phyloP scores from a whole-genome alignment of 1,139 yeast genomes.

The Sugiyamaella pinicola region DNA sequence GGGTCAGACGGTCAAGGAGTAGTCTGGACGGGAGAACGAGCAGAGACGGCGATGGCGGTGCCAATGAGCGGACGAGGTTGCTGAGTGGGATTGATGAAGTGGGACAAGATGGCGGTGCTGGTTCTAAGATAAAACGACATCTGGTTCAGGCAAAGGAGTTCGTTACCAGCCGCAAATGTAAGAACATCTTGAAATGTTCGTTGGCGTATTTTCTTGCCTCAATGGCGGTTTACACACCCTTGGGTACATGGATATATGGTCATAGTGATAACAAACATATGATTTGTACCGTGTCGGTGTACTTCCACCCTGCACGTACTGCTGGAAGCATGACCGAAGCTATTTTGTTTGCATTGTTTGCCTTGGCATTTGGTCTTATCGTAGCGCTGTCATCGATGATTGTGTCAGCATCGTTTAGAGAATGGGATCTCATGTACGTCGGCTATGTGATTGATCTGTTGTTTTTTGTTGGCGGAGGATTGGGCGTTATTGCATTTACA shows the following conservation, averaged over 20 bases:
- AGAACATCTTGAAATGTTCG: constrained; percentile 59
- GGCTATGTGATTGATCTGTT: constrained; percentile 62
- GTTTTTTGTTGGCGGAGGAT: constrained; percentile 53
- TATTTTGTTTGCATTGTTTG: constrained; percentile 57
- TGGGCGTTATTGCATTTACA: constrained; percentile 68
- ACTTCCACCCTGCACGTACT: constrained; percentile 80
- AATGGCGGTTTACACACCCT: constrained; percentile 67
- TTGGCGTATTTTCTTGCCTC: constrained; percentile 74
- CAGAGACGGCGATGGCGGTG: no score
- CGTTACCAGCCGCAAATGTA: constrained; percentile 20
- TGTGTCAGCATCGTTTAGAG: constrained; percentile 52
- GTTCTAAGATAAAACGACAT: neutral
- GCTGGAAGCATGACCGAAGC: constrained; percentile 83
- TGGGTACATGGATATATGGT: constrained; percentile 61
- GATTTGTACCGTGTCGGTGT: constrained; percentile 80
- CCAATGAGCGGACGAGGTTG: constrained; percentile 1
- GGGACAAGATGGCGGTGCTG: neutral
- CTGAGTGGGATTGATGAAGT: constrained; percentile 5
- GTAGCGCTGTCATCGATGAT: constrained; percentile 59
- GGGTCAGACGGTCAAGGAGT: constrained; percentile 2
- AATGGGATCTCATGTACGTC: constrained; percentile 51
- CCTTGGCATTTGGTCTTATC: constrained; percentile 59
- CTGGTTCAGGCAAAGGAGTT: constrained; percentile 4
- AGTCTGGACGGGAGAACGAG: constrained; percentile 1
- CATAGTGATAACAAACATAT: constrained; percentile 75